Conservation (phyloP, 83 land plant genomes). For the Isoetes engelmannii region DNA sequence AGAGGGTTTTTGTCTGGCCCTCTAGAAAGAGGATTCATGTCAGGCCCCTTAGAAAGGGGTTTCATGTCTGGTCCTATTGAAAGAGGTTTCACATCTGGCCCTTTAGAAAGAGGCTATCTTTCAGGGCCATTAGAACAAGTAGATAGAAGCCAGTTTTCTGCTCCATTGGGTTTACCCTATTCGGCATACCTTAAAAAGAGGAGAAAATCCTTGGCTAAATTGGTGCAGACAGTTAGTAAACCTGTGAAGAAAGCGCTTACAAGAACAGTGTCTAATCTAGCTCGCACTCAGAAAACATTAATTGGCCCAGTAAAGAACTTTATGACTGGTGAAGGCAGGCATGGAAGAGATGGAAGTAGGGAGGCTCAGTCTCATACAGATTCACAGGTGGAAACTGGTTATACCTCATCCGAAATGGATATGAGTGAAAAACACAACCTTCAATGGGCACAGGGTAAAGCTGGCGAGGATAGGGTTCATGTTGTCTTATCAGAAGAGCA, state of each 20-base stretch:
- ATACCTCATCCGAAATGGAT: conserved; percentile 33
- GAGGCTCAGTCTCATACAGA: conserved; percentile 14
- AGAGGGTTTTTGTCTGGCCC: conserved; percentile 61
- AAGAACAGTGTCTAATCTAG: conserved; percentile 29
- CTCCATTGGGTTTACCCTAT: conserved; percentile 31
- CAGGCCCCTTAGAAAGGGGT: conserved; percentile 76
- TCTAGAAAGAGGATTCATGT: conserved; percentile 65
- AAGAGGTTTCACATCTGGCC: conserved; percentile 45
- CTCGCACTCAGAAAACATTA: conserved; percentile 39
- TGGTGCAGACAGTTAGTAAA: conserved; percentile 48
- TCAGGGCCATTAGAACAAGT: conserved; percentile 65
- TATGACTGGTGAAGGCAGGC: conserved; percentile 21
- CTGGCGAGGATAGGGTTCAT: conserved; percentile 96
- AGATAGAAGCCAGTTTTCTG: conserved; percentile 40
- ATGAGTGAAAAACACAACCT: conserved; percentile 45
- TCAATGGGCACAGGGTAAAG: conserved; percentile 99
- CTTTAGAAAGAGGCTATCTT: conserved; percentile 30
- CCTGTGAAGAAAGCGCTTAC: conserved; percentile 44
- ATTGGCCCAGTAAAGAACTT: conserved; percentile 36
- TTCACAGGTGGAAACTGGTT: conserved; percentile 21
- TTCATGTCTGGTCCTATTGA: conserved; percentile 81
- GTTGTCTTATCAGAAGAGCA: conserved; percentile 93
- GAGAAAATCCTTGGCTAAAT: conserved; percentile 29
- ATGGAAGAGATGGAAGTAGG: conserved; percentile 26
- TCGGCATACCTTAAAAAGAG: conserved; percentile 28